Evolutionary conservation across 345 rosid genomes (phyloP).

Genomic region (Melaleuca quinquenervia): DNA sequence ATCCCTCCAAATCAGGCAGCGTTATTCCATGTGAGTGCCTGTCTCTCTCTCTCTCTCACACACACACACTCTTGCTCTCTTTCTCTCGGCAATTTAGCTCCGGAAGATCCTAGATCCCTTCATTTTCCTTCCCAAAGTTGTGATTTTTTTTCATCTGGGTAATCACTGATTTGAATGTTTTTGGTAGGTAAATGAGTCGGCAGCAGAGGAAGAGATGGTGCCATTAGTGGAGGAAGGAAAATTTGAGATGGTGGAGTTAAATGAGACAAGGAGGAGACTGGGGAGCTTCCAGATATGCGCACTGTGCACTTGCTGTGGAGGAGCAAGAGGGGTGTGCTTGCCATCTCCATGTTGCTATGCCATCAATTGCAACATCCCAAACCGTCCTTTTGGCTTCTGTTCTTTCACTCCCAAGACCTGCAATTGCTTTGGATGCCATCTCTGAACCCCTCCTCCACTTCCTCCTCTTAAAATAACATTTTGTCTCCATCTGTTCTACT

Average conservation of each 20-base stretch:
- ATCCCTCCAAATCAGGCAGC: constrained; percentile 17
- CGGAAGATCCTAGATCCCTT: background rate
- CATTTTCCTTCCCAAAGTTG: background rate
- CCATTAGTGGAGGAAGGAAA: constrained; percentile 16
- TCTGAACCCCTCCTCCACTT: constrained; percentile 13
- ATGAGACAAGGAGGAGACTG: constrained; percentile 74
- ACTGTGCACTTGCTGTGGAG: constrained; percentile 93
- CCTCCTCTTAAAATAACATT: background rate
- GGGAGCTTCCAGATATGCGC: constrained; percentile 88
- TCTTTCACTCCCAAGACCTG: constrained; percentile 96
- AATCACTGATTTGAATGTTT: background rate
- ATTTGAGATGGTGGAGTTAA: constrained; percentile 54
- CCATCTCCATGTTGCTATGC: constrained; percentile 95
- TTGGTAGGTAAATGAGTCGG: constrained; percentile 1
- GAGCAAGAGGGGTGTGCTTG: constrained; percentile 66
- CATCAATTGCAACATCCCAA: constrained; percentile 95
- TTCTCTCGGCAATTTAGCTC: background rate
- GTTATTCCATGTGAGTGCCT: constrained; percentile 28
- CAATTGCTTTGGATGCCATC: constrained; percentile 90
- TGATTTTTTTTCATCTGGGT: constrained; percentile 14
- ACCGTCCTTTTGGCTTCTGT: constrained; percentile 92
- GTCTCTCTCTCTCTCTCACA: background rate
- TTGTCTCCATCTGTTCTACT: background rate
- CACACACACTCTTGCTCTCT: background rate
- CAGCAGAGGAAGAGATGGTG: constrained; percentile 35